Conservation (phyloP, 495 filamentous ascomycete genomes). For the Aspergillus mulundensis region DNA sequence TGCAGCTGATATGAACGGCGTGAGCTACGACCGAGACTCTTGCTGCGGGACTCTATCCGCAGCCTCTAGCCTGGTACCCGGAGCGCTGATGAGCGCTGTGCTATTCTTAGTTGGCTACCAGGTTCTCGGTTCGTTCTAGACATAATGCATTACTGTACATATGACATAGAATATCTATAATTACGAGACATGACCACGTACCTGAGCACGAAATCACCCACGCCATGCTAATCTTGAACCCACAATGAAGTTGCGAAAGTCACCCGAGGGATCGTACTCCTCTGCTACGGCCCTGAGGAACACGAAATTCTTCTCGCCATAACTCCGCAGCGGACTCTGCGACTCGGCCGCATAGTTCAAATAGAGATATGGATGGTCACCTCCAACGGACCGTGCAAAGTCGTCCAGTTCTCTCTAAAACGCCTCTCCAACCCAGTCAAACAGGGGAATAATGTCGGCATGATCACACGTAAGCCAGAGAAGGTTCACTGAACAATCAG, state of each 20-base stretch:
- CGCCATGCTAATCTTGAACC: conserved; percentile 2
- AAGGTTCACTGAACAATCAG: not conserved
- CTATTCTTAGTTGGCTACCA: conserved; percentile 26
- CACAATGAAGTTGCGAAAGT: not conserved
- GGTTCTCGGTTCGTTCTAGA: conserved; percentile 24
- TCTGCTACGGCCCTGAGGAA: not conserved
- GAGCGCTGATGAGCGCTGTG: conserved; percentile 20
- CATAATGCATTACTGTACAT: conserved; percentile 11
- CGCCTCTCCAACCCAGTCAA: not conserved
- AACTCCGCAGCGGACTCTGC: conserved; percentile 5
- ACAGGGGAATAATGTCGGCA: not conserved
- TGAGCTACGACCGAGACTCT: conserved; percentile 62
- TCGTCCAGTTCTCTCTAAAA: not conserved
- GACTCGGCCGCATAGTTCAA: conserved; percentile 3
- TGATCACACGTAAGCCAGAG: not conserved
- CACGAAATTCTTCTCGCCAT: not conserved
- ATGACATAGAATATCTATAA: conserved; percentile 10
- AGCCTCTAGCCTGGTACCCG: conserved; percentile 23
- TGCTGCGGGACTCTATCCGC: conserved; percentile 62
- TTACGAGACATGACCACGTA: conserved; percentile 12
- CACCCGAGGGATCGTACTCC: not conserved
- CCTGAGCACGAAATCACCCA: not conserved
- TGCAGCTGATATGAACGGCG: conserved; percentile 79
- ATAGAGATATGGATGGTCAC: not conserved
- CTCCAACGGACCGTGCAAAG: not conserved